These are phyloP conservation scores for Trichoderma pleuroti DNA, from an alignment of 2,329 filamentous ascomycete species.

Conservation along the genomic window DNA sequence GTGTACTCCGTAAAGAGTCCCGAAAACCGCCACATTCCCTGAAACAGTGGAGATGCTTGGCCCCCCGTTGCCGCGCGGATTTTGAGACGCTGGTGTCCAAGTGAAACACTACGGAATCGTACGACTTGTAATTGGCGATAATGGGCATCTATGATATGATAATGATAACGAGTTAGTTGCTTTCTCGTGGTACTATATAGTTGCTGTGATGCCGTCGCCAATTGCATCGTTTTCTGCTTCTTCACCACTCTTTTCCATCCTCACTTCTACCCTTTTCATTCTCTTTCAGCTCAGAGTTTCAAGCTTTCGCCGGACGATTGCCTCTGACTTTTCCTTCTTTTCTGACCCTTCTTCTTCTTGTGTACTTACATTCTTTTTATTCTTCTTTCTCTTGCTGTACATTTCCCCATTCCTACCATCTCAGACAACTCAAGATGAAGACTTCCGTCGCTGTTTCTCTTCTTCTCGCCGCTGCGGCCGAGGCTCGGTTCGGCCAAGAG, in stretches of 20 bases:
- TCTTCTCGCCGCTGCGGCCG: neutral
- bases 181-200: neutral
- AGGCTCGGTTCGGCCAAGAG: slow-evolving; percentile 6
- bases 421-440: neutral
- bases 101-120: neutral
- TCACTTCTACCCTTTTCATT: neutral
- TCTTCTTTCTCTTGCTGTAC: neutral
- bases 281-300: neutral
- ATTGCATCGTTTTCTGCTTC: neutral
- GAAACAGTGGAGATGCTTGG: slow-evolving; percentile 1
- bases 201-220: neutral
- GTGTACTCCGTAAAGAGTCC: neutral
- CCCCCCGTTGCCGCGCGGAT: slow-evolving; percentile 4
- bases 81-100: neutral
- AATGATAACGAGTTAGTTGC: neutral
- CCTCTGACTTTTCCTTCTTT: neutral
- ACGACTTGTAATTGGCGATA: neutral
- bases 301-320: slow-evolving; percentile 8
- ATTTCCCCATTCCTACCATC: too few species aligned
- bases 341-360: neutral
- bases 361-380: neutral
- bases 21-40: neutral
- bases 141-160: neutral
- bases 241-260: neutral
- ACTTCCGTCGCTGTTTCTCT: neutral